Evolutionary conservation across 805 yeast genomes (phyloP).

Genomic region (Kuraishia ogatae): DNA sequence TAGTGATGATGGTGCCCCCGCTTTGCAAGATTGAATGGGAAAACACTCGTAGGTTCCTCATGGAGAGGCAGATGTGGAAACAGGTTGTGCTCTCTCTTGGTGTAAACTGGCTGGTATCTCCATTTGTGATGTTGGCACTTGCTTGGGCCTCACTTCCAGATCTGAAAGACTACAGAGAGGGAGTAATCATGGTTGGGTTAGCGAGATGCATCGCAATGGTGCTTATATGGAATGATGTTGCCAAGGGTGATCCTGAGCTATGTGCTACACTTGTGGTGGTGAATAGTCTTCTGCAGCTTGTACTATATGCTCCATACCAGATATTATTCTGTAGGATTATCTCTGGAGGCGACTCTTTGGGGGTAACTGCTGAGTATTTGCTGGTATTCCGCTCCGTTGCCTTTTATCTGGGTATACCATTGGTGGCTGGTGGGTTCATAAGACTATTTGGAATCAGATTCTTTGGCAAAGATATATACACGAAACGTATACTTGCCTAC

Average conservation of each 20-base stretch:
- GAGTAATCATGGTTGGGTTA: conserved; percentile 50
- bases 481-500: conserved; percentile 26
- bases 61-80: conserved; percentile 13
- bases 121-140: conserved; percentile 46
- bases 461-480: conserved; percentile 24
- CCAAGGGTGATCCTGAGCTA: conserved; percentile 39
- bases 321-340: conserved; percentile 37
- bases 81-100: conserved; percentile 30
- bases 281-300: conserved; percentile 42
- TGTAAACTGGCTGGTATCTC: conserved; percentile 49
- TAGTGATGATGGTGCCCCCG: conserved; percentile 52
- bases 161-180: conserved; percentile 37
- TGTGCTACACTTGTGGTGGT: conserved; percentile 46
- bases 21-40: conserved; percentile 49
- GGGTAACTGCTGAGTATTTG: conserved; percentile 19
- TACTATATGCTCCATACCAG: conserved; percentile 44
- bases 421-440: conserved; percentile 34
- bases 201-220: conserved; percentile 62
- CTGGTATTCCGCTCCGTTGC: conserved; percentile 41
- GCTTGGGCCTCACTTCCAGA: conserved; percentile 45
- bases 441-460: conserved; percentile 20
- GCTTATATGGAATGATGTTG: conserved; percentile 46
- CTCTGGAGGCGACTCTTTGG: conserved; percentile 12
- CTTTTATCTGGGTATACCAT: conserved; percentile 45
- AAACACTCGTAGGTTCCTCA: conserved; percentile 21